Evolutionary conservation across 1,284 basidiomycete genomes (phyloP).

Genomic region (Ceratobasidium sp.): DNA sequence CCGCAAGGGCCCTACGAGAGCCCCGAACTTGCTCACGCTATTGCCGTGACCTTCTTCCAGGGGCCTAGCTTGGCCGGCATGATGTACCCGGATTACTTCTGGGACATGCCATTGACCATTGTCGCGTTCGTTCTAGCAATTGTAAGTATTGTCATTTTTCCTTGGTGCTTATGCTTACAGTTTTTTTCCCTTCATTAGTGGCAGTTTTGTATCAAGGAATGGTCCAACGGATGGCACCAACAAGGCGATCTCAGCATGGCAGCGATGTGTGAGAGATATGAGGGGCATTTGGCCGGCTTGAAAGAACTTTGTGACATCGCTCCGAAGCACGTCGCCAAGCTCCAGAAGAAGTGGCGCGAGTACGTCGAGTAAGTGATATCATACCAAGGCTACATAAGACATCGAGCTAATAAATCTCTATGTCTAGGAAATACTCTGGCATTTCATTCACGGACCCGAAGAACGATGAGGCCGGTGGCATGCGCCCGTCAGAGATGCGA

Average conservation of each 20-base stretch:
- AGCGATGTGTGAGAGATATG: constrained; percentile 24
- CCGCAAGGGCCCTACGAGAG: constrained; percentile 6
- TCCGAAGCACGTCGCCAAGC: neutral
- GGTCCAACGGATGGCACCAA: constrained; percentile 5
- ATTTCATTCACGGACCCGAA: neutral
- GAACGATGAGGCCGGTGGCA: neutral
- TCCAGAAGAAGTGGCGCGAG: constrained; percentile 1
- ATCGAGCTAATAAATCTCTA: neutral
- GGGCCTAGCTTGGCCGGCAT: constrained; percentile 1
- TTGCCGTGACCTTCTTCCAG: neutral
- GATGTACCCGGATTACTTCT: constrained; percentile 23
- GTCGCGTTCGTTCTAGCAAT: constrained; percentile 8
- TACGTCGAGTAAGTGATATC: constrained; percentile 14
- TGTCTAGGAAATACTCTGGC: constrained; percentile 5
- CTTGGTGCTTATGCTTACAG: neutral
- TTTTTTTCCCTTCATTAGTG: neutral
- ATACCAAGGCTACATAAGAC: too few species aligned
- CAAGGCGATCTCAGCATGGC: constrained; percentile 17
- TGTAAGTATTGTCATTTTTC: constrained; percentile 1
- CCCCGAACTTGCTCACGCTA: neutral
- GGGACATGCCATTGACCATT: constrained; percentile 16
- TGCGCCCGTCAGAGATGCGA: neutral
- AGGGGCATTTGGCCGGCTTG: constrained; percentile 7
- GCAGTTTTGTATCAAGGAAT: constrained; percentile 36
- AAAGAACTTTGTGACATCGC: constrained; percentile 1